Percentiles rank a stretch among this genome's conserved stretches.
phyloP scores from a whole-genome alignment of 768 basidiomycete species.

The Cubamyces sp. region DNA sequence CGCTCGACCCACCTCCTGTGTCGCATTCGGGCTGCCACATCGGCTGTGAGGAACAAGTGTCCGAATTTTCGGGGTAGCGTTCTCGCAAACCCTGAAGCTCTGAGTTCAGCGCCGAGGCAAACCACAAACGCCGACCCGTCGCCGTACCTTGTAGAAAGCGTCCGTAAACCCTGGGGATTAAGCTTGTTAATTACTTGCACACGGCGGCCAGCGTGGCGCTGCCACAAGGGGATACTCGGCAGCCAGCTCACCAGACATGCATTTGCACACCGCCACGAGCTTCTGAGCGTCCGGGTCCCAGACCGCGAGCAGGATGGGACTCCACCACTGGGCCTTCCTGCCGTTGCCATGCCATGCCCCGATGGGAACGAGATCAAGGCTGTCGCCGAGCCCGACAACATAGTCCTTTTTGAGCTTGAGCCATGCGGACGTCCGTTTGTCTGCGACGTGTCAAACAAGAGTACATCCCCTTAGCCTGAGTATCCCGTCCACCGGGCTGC shows the following conservation, averaged over 20 bases:
- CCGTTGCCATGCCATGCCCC: constrained; percentile 92
- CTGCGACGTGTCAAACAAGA: constrained; percentile 38
- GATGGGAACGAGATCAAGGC: constrained; percentile 70
- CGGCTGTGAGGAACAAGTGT: constrained; percentile 54
- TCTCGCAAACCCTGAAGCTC: constrained; percentile 56
- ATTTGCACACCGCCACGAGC: constrained; percentile 84
- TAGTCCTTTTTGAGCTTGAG: constrained; percentile 94
- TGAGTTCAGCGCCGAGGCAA: constrained; percentile 3
- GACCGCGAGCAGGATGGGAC: constrained; percentile 79
- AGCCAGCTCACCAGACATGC: constrained; percentile 71
- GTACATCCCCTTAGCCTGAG: too few species aligned
- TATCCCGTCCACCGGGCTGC: background rate
- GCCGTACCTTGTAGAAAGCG: constrained; percentile 69
- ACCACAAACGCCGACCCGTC: background rate
- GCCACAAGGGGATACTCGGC: constrained; percentile 12
- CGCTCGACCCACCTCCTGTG: constrained; percentile 54
- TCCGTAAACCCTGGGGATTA: constrained; percentile 74
- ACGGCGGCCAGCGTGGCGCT: background rate
- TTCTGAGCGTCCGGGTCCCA: constrained; percentile 67
- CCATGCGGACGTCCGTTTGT: constrained; percentile 88
- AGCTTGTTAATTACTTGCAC: constrained; percentile 10
- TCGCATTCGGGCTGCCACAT: constrained; percentile 61
- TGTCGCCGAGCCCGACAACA: constrained; percentile 77
- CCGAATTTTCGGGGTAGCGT: constrained; percentile 64
- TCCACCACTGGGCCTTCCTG: constrained; percentile 91